Evolutionary conservation across 345 rosid genomes (phyloP).

Genomic region (Cardamine resedifolia): DNA sequence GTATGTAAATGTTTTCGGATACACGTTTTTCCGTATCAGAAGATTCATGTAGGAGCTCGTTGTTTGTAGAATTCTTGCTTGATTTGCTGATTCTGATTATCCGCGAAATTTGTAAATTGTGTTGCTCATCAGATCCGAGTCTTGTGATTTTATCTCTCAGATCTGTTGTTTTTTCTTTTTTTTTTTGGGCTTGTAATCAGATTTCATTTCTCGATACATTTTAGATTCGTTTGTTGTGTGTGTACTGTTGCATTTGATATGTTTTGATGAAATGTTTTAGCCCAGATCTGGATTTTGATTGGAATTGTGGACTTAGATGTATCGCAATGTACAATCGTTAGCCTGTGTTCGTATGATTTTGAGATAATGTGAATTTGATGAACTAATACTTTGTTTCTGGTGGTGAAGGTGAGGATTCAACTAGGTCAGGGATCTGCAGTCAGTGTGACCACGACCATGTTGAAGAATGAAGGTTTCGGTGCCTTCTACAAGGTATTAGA

Average conservation of each 20-base stretch:
- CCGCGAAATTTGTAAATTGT: slow-evolving; percentile 21
- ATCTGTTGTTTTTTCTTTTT: slow-evolving; percentile 13
- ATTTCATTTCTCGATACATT: background rate
- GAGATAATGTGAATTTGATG: slow-evolving; percentile 7
- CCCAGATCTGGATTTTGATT: slow-evolving; percentile 33
- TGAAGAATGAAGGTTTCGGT: slow-evolving; percentile 78
- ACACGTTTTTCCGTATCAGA: background rate
- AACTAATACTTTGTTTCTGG: slow-evolving; percentile 11
- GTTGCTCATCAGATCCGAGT: slow-evolving; percentile 48
- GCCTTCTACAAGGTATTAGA: slow-evolving; percentile 86
- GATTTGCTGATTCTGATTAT: slow-evolving; percentile 5
- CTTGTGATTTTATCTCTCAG: slow-evolving; percentile 13
- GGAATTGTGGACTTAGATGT: background rate
- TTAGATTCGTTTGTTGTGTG: background rate
- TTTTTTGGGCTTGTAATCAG: background rate
- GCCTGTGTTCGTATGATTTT: background rate
- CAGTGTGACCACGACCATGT: slow-evolving; percentile 72
- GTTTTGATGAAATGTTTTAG: background rate
- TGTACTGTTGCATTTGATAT: background rate
- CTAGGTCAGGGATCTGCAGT: slow-evolving; percentile 96
- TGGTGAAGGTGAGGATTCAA: slow-evolving; percentile 92
- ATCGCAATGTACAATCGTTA: background rate
- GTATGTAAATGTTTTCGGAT: slow-evolving; percentile 32
- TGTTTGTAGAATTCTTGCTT: background rate
- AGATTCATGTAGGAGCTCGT: background rate